Conservation (phyloP, 805 yeast genomes). For the Saccharomycopsis javanensis region DNA sequence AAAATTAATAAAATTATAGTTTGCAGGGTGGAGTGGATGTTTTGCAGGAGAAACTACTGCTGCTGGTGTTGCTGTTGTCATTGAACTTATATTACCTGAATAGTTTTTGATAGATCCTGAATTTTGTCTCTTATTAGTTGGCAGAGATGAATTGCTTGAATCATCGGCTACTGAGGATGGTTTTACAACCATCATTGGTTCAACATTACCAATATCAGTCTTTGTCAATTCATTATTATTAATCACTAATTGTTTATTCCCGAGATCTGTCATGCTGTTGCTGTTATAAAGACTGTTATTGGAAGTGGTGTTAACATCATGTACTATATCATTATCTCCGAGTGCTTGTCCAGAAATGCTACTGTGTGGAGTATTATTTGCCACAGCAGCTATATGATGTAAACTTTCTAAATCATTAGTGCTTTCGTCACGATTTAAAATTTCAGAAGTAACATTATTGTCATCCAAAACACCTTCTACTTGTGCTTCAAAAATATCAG, state of each 20-base stretch:
- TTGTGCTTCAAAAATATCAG: constrained; percentile 91
- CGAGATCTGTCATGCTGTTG: not conserved
- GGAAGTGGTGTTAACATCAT: not conserved
- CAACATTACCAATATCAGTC: not conserved
- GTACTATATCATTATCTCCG: not conserved
- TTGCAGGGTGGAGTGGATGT: not conserved
- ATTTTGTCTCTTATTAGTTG: not conserved
- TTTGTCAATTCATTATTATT: not conserved
- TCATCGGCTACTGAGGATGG: not conserved
- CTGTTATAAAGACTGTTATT: not conserved
- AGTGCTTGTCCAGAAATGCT: not conserved
- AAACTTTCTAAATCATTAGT: not conserved
- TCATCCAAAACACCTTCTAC: constrained; percentile 67
- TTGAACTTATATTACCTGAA: not conserved
- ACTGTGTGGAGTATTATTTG: not conserved
- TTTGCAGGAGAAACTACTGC: not conserved
- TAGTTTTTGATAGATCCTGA: not conserved
- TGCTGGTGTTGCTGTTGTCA: not conserved
- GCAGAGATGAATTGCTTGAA: not conserved
- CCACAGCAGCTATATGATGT: not conserved
- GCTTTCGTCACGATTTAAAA: constrained; percentile 1
- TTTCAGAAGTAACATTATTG: constrained; percentile 6
- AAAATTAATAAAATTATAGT: not conserved
- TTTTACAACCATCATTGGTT: not conserved
- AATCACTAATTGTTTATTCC: not conserved